Evolutionary conservation across 345 rosid genomes (phyloP).

Genomic region (Kandelia obovata): DNA sequence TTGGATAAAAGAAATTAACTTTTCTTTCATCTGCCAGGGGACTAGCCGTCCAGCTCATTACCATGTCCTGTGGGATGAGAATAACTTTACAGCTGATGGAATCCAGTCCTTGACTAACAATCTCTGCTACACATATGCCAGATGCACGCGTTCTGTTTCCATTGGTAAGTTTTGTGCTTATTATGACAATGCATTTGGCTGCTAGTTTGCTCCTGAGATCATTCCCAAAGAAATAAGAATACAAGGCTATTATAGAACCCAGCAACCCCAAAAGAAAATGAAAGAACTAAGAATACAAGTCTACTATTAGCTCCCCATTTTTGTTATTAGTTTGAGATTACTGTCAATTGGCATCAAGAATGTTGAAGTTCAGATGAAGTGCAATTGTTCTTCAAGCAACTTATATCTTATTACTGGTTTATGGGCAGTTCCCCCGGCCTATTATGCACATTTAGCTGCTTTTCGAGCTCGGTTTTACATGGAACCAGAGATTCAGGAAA

Average conservation of each 20-base stretch:
- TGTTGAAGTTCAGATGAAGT: too few relatives aligned
- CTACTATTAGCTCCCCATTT: too few relatives aligned
- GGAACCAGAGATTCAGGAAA: conserved; percentile 90
- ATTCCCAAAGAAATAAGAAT: too few relatives aligned
- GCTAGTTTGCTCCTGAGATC: too few relatives aligned
- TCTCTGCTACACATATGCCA: conserved; percentile 93
- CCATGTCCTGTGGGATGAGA: conserved; percentile 99
- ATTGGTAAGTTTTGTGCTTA: conserved; percentile 51
- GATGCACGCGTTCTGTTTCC: conserved; percentile 94
- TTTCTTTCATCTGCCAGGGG: conserved; percentile 48
- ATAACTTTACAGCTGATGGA: conserved; percentile 94
- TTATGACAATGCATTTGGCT: not conserved
- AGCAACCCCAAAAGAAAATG: too few relatives aligned
- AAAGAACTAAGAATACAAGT: too few relatives aligned
- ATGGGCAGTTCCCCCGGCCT: conserved; percentile 86
- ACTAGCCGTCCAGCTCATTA: conserved; percentile 99
- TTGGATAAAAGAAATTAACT: not conserved
- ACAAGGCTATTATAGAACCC: too few relatives aligned
- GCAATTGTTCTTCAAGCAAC: not conserved
- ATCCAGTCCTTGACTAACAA: conserved; percentile 94
- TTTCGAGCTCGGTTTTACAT: conserved; percentile 93
- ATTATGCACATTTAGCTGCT: conserved; percentile 97
- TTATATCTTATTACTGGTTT: too few relatives aligned
- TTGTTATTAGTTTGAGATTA: too few relatives aligned
- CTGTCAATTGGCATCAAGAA: too few relatives aligned